Base-by-base conservation (phyloP, 2,329 filamentous ascomycete genomes). In the Pseudonectria buxi region DNA sequence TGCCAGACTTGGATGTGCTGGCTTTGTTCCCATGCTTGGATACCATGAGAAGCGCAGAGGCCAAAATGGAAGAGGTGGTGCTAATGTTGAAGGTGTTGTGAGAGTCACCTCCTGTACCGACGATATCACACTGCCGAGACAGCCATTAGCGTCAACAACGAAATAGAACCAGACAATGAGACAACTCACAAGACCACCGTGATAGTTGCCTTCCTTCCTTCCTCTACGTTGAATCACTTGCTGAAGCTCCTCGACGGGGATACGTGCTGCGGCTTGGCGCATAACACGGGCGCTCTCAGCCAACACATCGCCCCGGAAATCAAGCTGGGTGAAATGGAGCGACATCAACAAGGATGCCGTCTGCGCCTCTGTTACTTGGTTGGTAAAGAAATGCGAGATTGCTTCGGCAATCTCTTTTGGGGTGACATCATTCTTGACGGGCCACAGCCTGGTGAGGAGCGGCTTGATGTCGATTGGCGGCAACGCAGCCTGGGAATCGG, bases 51-150 rank as follows among this genome's bases (percentile, higher is more conserved):
- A 94, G 69, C 4, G 88, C 80, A 6, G 88, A 94, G 30, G 86
- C 87, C 32, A 98, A 70, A 55, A 98, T 95, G 13, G 88, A 95
- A 3, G 92, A 79, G 6, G 92, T 95, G 4, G 92, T 98, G 50
- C 84, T 92, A 58, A 98, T 90, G 62, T 98, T 98, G 78, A 95
- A 98, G 24, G 92, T 98, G 62, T 94, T 87, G 71, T 96, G 89
- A 14, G 84, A 83, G 67, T 98, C 92, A 55, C 92, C 92, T 47
- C 92, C 92, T 7, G 92, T 98, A 49, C 92, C 92, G 39, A 98
- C 92, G 58, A 98, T 96, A 61, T 98, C 92, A 59, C 89, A 80
- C 69, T 78, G 40, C 12, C 12, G 12, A 24, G 14, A 32, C 26
- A 7, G 30, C 15, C 9, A 24, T 54, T 28, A 53, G 35, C 28